Conservation (phyloP, 169 alveolate species). For the Miamiensis avidus region DNA sequence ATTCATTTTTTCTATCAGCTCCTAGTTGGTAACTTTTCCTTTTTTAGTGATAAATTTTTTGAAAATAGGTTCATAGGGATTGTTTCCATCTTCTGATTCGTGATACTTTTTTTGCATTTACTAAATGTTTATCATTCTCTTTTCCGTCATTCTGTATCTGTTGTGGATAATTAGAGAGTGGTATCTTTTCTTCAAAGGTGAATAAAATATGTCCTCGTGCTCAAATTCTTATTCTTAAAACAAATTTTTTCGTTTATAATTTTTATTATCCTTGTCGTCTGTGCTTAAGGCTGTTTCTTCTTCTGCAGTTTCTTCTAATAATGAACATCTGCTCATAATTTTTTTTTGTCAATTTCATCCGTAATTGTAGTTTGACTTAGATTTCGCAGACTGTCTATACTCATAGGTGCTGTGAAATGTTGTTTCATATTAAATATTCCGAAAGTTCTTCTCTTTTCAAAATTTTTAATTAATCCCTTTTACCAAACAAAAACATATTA, state of each 20-base stretch:
- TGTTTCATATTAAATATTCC: neutral
- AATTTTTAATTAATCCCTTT: neutral
- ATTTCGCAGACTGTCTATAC: neutral
- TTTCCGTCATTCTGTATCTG: constrained; percentile 11
- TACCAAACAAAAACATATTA: too few relatives aligned
- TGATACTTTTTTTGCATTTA: neutral
- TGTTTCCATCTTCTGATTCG: too few relatives aligned
- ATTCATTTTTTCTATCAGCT: too few relatives aligned
- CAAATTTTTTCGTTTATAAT: too few relatives aligned
- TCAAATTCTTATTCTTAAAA: too few relatives aligned
- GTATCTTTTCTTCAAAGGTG: constrained; percentile 1
- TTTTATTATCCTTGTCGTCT: neutral
- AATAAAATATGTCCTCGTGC: neutral
- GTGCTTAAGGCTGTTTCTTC: neutral
- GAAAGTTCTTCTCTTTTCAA: neutral
- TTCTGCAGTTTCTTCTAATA: neutral
- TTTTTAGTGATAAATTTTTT: too few relatives aligned
- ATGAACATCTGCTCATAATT: neutral
- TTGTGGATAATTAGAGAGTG: constrained; percentile 7
- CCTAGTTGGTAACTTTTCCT: too few relatives aligned
- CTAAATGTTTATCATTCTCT: neutral
- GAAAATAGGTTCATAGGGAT: too few relatives aligned
- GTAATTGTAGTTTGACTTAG: neutral
- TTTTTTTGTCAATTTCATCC: neutral
- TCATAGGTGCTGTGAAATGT: too few relatives aligned